Evolutionary conservation across 2,329 filamentous ascomycete species (phyloP).

Genomic region (Lecanicillium sp.): DNA sequence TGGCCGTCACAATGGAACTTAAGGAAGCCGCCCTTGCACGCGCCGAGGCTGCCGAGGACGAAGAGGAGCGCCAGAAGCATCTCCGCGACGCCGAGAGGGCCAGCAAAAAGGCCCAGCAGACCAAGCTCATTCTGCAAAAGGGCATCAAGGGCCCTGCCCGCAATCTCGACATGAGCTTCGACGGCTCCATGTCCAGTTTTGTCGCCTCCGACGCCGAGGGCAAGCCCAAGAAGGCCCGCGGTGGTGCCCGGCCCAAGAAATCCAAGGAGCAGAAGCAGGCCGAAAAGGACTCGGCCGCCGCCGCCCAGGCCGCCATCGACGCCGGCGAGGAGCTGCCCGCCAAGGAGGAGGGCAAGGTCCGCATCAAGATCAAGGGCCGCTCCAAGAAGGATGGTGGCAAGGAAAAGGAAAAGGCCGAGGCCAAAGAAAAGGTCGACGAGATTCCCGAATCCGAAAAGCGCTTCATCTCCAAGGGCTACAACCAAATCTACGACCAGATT

Average conservation of each 20-base stretch:
- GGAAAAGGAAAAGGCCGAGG: constrained; percentile 38
- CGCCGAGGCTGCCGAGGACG: constrained; percentile 72
- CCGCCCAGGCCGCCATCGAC: constrained; percentile 77
- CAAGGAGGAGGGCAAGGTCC: constrained; percentile 54
- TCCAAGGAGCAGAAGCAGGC: constrained; percentile 80
- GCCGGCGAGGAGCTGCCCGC: constrained; percentile 64
- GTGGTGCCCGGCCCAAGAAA: constrained; percentile 74
- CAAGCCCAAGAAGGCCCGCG: constrained; percentile 47
- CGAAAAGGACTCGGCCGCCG: constrained; percentile 77
- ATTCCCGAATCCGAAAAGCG: constrained; percentile 52
- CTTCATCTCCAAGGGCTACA: constrained; percentile 87
- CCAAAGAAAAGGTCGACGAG: constrained; percentile 46
- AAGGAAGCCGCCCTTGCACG: constrained; percentile 77
- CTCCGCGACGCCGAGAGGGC: constrained; percentile 82
- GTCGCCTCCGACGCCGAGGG: constrained; percentile 56
- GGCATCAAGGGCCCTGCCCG: constrained; percentile 73
- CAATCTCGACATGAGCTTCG: constrained; percentile 70
- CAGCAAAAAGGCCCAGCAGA: constrained; percentile 88
- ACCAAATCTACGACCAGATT: constrained; percentile 96
- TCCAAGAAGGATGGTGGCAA: constrained; percentile 36
- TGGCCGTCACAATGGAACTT: constrained; percentile 86
- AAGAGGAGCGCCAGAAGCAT: constrained; percentile 73
- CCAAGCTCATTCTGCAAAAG: constrained; percentile 78
- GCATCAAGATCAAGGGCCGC: constrained; percentile 56
- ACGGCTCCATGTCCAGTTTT: constrained; percentile 80